Base-by-base conservation (phyloP, 306 rosid genomes). In the Begonia fuchsioides region DNA sequence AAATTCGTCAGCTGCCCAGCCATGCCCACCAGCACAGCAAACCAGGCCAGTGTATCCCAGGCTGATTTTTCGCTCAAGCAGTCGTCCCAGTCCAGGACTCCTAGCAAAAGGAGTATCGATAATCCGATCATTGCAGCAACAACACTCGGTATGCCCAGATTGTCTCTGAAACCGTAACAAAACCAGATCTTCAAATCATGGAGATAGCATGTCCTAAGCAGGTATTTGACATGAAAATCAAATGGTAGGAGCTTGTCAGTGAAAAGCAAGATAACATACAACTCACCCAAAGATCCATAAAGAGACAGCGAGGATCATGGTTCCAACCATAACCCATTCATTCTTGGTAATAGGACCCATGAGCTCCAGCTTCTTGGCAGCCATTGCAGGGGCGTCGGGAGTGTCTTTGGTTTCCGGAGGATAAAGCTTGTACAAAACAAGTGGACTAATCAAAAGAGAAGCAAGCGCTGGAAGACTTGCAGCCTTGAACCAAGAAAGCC, bases 1-100 rank as follows among this genome's bases (percentile, higher is more conserved):
- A 85, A 83, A 57, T 76, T 79, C 17, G 98, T 85, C 76, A 90
- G 67, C 61, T 90, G 98, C 60, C 85, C 48, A 12, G 98, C 98
- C 98, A 90, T 77, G 45, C 98, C 94, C 43, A 90, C 96, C 32
- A 85, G 75, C 66, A 85, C 78, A 38, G 94, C 92, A 40, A 90
- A 90, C 98, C 98, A 90, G 54, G 87, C 87, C 65, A 90, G 68
- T 58, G 98, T 90, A 70, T 90, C 96, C 98, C 98, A 90, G 0
- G 98, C 98, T 0, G 96, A 79, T 67, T 82, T 85, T 50, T 90
- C 98, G n/a, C 72, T 55, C 74, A 85, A 72, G 62, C 98, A 90
- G 60, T 90, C 98, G 64, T 79, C 54, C 98, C 98, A 90, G 59
- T 82, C 76, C 45, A 90, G 94, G 63, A 85, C 95, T 51, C 98